Evolutionary conservation across 441 rosid genomes (phyloP), one percentile per base, ranked within the genome.

Genomic region (Adansonia grandidieri): DNA sequence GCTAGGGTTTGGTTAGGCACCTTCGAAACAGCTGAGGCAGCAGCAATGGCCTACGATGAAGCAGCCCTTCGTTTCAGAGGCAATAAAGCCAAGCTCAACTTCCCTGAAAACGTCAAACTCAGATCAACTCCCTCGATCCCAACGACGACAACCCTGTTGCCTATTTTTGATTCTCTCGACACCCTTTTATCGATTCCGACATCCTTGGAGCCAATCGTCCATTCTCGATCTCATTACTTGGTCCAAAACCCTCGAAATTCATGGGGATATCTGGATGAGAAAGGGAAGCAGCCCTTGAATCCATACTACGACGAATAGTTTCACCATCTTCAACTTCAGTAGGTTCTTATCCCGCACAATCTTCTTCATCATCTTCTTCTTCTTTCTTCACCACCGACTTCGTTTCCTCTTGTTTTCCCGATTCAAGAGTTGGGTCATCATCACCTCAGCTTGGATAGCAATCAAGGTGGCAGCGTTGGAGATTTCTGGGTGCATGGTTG

Each of bases 1-100:
- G 89, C 92, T 48, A 85, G 98, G 77, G 98, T 95, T 60, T 95
- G 98, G 98, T 78, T 95, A 2, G 98, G 98, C 53, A 95, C 98
- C 13, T 95, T 95, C 54, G 91, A 93, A 24, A 93, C 94, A 0
- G 93, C 98, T 1, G 98, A 92, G 76, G 91, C 90, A 0, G 97
- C 97, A 6, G 98, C 98, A 6, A 86, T 87, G 69, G 98, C 98
- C 22, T 94, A 94, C 47, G 98, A 94, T 50, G 90, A 85, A 78
- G 97, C 98, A 22, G 97, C 98, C n/a, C 91, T 94, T 65, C 78
- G 87, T 8, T 93, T 94, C 82, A 85, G 97, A 78, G 97, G 97
- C 74, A 93, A 85, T 85, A 94, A 93, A 81, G 98, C 98, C 80
- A 94, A 95, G 75, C 97, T 95, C 62, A 95, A 95, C 84, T 95